Evolutionary conservation across 129 eudicot genomes (phyloP).

Genomic region (Oenanthe sinensis): DNA sequence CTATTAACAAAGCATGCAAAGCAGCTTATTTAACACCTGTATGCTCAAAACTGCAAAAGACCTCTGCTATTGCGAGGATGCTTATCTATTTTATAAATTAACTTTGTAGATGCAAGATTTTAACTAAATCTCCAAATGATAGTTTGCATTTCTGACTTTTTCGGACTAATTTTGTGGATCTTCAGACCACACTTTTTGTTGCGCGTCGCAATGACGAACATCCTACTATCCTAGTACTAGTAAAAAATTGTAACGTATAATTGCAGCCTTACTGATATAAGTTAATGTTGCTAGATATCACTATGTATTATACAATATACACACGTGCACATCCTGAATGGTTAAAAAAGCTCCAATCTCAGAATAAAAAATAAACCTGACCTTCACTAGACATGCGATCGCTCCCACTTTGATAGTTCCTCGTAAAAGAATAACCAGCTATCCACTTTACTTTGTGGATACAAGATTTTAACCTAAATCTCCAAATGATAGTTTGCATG

Average conservation of each 20-base stretch:
- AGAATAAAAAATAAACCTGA: constrained; percentile 18
- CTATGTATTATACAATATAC: neutral
- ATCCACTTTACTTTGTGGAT: neutral
- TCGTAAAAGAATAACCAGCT: constrained; percentile 49
- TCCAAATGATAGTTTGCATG: neutral
- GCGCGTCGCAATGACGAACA: neutral
- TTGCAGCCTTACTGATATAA: neutral
- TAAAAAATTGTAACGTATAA: neutral
- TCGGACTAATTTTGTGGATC: neutral
- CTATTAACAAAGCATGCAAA: neutral
- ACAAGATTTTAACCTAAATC: neutral
- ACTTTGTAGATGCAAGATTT: neutral
- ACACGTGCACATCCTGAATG: neutral
- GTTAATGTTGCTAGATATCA: neutral
- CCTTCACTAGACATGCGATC: constrained; percentile 47
- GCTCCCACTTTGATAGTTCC: constrained; percentile 37
- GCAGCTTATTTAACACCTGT: neutral
- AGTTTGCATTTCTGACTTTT: neutral
- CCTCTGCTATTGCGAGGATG: neutral
- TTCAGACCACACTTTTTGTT: neutral
- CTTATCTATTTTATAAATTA: neutral
- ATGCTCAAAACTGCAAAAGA: neutral
- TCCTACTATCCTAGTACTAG: neutral
- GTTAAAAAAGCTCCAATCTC: neutral
- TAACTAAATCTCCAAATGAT: neutral